Base-by-base conservation (phyloP, 306 rosid species). In the Casuarina glauca region DNA sequence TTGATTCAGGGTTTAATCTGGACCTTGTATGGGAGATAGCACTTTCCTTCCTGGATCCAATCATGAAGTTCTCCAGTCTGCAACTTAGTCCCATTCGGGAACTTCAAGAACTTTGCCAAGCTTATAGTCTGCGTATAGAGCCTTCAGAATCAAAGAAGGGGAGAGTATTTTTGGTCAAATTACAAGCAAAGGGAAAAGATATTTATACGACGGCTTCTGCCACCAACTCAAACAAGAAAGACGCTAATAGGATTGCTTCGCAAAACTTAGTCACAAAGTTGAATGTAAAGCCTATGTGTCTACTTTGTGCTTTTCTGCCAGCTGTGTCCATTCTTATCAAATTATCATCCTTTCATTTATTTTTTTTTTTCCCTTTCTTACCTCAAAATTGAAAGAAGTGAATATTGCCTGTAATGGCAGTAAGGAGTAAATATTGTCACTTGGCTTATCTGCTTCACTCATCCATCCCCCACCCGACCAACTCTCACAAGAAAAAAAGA, bases 1-100 rank as follows among this genome's bases (percentile, higher is more conserved):
- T 95, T 55, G 98, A 95, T 80, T 83, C 97, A 8, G 98, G 98
- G 66, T 91, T 92, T 72, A 78, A 95, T 78, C 80, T 92, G 89
- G 79, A 83, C 76, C 57, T 57, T 75, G 89, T 86, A 61, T 95
- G 98, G 98, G 69, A 77, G 73, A 86, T 86, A 76, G 88, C 86
- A 91, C 77, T 89, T 57, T 95, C 97, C 2, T 91, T 95, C 75
- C 80, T 95, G 89, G 89, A 91, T 72, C 90, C 92, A 73, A 85
- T 93, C 64, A 89, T 88, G 86, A 88, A 81, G 80, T 89, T 86
- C 82, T 88, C 97, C 36, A 80, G 84, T 82, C 76, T 89, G 83
- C 93, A 88, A 84, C 87, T 91, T 76, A 91, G 90, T 80, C 97
- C 98, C 35, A 78, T 85, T 67, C 90, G 93, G 84, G 97, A 92